phyloP scores from a whole-genome alignment of 2,329 filamentous ascomycete genomes.

The Arthrinium phaeospermum region DNA sequence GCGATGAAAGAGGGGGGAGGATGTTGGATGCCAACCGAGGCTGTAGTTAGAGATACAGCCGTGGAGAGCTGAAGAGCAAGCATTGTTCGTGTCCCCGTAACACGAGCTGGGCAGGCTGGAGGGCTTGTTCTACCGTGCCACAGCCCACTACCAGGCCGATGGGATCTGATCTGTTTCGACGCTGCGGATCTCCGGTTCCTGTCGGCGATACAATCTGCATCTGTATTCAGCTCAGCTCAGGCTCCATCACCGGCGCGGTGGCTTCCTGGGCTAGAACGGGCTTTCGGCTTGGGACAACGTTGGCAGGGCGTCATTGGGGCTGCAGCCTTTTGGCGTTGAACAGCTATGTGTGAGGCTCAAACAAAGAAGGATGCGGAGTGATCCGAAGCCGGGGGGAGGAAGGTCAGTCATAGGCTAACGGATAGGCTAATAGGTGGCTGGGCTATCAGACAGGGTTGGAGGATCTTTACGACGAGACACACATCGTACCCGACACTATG shows the following conservation, averaged over 20 bases:
- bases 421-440: not conserved
- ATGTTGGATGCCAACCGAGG: not conserved
- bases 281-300: not conserved
- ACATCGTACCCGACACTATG: not conserved
- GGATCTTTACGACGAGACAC: slow-evolving; percentile 5
- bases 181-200: not conserved
- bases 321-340: not conserved
- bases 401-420: not conserved
- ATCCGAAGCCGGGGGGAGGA: not conserved
- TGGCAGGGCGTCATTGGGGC: not conserved
- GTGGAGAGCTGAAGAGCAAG: not conserved
- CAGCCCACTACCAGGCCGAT: not conserved
- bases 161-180: not conserved
- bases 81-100: not conserved
- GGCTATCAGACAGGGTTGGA: not conserved
- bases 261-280: not conserved
- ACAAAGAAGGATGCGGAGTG: not conserved
- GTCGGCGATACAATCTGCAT: not conserved
- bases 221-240: not conserved
- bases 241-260: not conserved
- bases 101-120: not conserved
- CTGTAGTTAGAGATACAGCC: not conserved
- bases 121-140: not conserved
- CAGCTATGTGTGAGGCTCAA: slow-evolving; percentile 3
- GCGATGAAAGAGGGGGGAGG: not conserved